A percentile compares a stretch with the other conserved stretches of the same genome.
These are phyloP conservation scores for Tritrichomonas musculus DNA, from an alignment of 208 protist genomes.

Conservation along the genomic window DNA sequence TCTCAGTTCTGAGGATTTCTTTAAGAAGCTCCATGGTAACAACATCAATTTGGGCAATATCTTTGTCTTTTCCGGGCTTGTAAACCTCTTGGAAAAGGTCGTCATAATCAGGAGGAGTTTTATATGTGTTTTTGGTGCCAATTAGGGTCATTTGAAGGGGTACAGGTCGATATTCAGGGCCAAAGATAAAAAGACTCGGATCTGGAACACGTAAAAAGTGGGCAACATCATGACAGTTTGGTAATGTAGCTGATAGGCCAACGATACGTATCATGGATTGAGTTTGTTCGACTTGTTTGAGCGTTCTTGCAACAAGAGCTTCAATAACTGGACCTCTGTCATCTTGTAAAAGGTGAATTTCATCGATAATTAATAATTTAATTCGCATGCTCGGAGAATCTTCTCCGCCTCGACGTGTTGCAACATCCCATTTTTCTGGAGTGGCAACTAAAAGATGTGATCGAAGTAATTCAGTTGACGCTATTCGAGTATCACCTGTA, in stretches of 20 bases:
- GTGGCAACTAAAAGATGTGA: conserved; percentile 84
- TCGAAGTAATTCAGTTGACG: conserved; percentile 83
- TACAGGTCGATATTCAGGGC: conserved; percentile 72
- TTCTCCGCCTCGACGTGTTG: conserved; percentile 88
- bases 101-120: conserved; percentile 60
- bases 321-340: conserved; percentile 96
- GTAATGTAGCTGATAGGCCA: conserved; percentile 95
- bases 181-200: conserved; percentile 64
- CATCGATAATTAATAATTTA: conserved; percentile 85
- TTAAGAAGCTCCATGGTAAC: conserved; percentile 88
- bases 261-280: conserved; percentile 81
- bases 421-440: conserved; percentile 99
- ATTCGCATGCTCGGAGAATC: conserved; percentile 62
- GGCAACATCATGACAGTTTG: conserved; percentile 97
- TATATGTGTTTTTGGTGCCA: conserved; percentile 81
- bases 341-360: conserved; percentile 99
- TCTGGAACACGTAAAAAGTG: conserved; percentile 85
- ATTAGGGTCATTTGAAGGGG: conserved; percentile 96
- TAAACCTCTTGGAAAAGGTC: not conserved
- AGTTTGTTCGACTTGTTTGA: conserved; percentile 59
- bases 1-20: conserved; percentile 33
- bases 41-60: conserved; percentile 72
- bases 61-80: not conserved
- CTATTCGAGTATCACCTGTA: conserved; percentile 89
- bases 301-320: conserved; percentile 89